Conservation (phyloP, 2,329 filamentous ascomycete species). For the Xylaria digitata region DNA sequence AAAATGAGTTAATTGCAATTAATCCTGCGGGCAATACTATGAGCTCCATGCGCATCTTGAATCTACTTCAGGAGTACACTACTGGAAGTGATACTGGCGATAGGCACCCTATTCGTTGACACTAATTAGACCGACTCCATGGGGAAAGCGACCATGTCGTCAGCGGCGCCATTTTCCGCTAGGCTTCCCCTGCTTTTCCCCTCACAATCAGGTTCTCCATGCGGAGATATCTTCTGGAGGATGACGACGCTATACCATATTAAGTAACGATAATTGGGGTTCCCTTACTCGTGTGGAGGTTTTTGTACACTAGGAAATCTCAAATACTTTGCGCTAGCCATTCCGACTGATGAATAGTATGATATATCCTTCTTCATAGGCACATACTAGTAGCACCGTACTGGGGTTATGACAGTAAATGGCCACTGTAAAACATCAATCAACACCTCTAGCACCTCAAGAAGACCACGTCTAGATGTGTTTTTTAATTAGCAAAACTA, state of each 20-base stretch:
- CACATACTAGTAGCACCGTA: no score
- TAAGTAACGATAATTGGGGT: conserved; percentile 11
- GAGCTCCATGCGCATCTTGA: background rate
- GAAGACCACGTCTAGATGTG: background rate
- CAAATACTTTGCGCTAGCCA: conserved; percentile 17
- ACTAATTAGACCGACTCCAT: background rate
- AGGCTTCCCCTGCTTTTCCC: conserved; percentile 27
- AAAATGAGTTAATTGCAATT: background rate
- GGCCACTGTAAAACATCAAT: background rate
- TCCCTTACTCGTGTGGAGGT: conserved; percentile 1
- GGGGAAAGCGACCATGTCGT: conserved; percentile 23
- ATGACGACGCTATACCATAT: conserved; percentile 15
- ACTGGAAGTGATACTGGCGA: no score
- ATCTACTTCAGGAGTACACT: background rate
- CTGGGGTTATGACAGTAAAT: background rate
- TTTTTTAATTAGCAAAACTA: background rate
- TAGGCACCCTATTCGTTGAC: background rate
- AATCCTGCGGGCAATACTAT: background rate
- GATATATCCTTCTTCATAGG: background rate
- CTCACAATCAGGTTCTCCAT: conserved; percentile 31
- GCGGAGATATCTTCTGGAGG: conserved; percentile 25
- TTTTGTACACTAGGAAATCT: conserved; percentile 10
- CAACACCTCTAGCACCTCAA: background rate
- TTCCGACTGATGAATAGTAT: background rate
- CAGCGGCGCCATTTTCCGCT: conserved; percentile 19